phyloP scores from a whole-genome alignment of 768 basidiomycete genomes.

The Coprinopsis cinerea region DNA sequence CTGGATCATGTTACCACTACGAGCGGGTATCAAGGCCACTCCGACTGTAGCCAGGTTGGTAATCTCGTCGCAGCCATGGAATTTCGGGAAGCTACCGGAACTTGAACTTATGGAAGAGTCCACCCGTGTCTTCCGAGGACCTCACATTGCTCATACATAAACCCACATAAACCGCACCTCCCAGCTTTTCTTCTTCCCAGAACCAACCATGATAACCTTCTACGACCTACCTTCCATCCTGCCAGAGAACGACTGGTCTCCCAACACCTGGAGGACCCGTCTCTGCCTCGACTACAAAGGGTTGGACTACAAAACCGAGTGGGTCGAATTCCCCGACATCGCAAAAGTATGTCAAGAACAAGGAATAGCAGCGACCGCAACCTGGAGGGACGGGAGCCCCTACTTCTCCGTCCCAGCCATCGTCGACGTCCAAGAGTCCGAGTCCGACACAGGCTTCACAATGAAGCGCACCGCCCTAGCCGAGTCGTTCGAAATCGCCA shows the following conservation, averaged over 20 bases:
- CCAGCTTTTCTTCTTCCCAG: no score
- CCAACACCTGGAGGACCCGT: neutral
- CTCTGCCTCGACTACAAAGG: neutral
- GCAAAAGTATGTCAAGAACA: conserved; percentile 26
- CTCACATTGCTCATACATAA: no score
- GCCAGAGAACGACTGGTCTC: neutral
- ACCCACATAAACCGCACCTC: no score
- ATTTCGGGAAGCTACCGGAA: no score
- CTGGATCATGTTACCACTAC: no score
- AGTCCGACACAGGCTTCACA: conserved; percentile 18
- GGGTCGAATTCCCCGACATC: conserved; percentile 32
- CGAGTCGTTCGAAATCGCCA: conserved; percentile 39
- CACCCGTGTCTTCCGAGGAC: no score
- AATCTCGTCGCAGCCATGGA: no score
- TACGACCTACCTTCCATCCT: neutral
- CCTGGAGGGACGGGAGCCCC: conserved; percentile 24
- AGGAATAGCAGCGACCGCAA: conserved; percentile 29
- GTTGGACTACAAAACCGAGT: neutral
- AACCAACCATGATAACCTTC: no score
- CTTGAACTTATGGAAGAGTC: no score
- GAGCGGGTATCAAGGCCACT: no score
- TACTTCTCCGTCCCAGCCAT: conserved; percentile 47
- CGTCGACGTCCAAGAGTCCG: conserved; percentile 42
- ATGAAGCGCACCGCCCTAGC: conserved; percentile 20
- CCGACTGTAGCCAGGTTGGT: no score